Percentiles rank a stretch among this genome's conserved stretches.
phyloP scores from a whole-genome alignment of 73 alveolate species.

The Tetrahymena malaccensis region DNA sequence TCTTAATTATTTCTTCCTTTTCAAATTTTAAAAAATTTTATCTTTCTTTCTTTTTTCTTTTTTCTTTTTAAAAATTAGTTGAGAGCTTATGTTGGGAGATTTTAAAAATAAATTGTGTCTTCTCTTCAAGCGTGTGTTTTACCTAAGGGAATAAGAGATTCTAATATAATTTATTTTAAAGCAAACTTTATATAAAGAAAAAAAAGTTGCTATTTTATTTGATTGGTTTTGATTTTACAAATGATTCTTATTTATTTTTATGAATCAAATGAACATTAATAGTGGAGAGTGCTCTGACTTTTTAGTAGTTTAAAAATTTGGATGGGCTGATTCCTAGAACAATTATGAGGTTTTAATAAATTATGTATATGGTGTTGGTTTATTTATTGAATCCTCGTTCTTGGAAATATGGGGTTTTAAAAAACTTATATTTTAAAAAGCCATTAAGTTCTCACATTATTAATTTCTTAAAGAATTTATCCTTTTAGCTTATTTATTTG shows the following conservation, averaged over 20 bases:
- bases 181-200: background rate
- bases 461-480: background rate
- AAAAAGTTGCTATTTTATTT: background rate
- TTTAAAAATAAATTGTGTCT: background rate
- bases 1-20: background rate
- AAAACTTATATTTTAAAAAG: background rate
- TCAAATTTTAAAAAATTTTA: background rate
- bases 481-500: too few species aligned
- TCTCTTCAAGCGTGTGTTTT: background rate
- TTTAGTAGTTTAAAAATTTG: background rate
- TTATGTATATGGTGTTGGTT: background rate
- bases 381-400: background rate
- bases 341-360: background rate
- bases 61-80: background rate
- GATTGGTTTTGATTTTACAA: background rate
- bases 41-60: background rate
- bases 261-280: background rate
- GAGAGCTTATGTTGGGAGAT: background rate
- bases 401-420: background rate
- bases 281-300: background rate
- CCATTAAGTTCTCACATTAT: background rate
- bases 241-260: background rate
- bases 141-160: background rate
- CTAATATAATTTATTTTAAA: background rate
- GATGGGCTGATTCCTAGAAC: background rate